These are phyloP conservation scores for Fusarium clavum DNA, from an alignment of 2,329 filamentous ascomycete species.

Conservation along the genomic window DNA sequence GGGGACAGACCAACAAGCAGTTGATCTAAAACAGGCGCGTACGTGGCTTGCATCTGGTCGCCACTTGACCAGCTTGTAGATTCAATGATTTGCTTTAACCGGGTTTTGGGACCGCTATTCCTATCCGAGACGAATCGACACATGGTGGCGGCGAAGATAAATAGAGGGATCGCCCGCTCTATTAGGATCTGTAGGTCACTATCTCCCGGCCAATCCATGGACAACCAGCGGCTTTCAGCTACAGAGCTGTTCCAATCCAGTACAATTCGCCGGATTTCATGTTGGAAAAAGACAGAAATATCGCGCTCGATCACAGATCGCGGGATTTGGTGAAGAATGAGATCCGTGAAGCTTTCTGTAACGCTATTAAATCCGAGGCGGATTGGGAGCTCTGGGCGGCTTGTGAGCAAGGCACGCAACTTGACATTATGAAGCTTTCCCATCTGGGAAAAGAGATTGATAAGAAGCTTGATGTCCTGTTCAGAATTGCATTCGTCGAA, in stretches of 20 bases:
- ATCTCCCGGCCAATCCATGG: neutral
- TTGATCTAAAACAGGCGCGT: rapidly evolving
- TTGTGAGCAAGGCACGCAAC: neutral
- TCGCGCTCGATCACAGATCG: neutral
- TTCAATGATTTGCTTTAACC: neutral
- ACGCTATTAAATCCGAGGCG: neutral
- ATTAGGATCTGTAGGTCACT: neutral
- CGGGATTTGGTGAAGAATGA: neutral
- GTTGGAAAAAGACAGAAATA: neutral
- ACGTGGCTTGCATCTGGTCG: neutral
- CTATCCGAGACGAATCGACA: neutral
- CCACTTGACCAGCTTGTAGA: no score
- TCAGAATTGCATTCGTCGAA: neutral
- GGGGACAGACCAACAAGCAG: neutral
- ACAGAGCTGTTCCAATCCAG: neutral
- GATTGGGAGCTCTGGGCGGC: neutral
- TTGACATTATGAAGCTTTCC: neutral
- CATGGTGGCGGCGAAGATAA: neutral
- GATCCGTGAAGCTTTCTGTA: neutral
- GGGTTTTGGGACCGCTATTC: neutral
- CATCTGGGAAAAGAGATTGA: neutral
- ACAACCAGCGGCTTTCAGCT: neutral
- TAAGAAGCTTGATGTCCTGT: neutral
- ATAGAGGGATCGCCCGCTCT: neutral
- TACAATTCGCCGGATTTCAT: neutral